These are phyloP conservation scores for Xylogone sp. DNA, from an alignment of 2,329 filamentous ascomycete species.

Conservation along the genomic window DNA sequence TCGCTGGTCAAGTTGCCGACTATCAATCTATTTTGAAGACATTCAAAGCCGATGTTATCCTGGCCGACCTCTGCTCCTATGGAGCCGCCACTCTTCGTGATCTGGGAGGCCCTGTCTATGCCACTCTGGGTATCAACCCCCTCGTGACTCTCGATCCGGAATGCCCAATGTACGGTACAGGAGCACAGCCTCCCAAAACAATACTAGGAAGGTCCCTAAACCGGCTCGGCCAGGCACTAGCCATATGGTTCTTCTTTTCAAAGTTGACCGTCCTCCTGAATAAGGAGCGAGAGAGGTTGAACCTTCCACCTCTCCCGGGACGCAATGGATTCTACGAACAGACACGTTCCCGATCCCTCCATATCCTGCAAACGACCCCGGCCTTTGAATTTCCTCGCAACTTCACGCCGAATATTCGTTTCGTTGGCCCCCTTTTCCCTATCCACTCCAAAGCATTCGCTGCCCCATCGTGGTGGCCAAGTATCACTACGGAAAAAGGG, in stretches of 20 bases:
- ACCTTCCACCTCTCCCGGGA: background rate
- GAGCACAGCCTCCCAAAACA: background rate
- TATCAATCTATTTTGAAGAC: background rate
- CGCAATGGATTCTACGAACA: background rate
- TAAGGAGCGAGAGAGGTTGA: background rate
- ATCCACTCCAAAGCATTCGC: slow-evolving; percentile 7
- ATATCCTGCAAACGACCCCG: background rate
- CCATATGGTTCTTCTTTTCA: background rate
- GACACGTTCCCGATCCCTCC: background rate
- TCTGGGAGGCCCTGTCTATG: background rate
- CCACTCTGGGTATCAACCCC: background rate
- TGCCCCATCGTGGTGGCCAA: slow-evolving; percentile 25
- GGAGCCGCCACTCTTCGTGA: background rate
- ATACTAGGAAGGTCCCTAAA: background rate
- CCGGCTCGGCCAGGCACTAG: background rate
- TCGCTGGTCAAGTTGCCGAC: background rate
- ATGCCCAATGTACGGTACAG: background rate
- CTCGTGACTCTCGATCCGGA: background rate
- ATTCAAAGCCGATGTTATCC: background rate
- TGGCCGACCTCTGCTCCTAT: background rate
- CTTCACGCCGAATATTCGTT: slow-evolving; percentile 8
- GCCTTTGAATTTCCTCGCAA: background rate
- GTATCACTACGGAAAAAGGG: slow-evolving; percentile 27
- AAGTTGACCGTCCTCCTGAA: background rate
- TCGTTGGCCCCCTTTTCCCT: slow-evolving; percentile 32